A percentile compares a stretch with the other conserved stretches of the same genome.
Conservation (phyloP, 371 early-diverging fungal genomes). For the Mucor racemosus region DNA sequence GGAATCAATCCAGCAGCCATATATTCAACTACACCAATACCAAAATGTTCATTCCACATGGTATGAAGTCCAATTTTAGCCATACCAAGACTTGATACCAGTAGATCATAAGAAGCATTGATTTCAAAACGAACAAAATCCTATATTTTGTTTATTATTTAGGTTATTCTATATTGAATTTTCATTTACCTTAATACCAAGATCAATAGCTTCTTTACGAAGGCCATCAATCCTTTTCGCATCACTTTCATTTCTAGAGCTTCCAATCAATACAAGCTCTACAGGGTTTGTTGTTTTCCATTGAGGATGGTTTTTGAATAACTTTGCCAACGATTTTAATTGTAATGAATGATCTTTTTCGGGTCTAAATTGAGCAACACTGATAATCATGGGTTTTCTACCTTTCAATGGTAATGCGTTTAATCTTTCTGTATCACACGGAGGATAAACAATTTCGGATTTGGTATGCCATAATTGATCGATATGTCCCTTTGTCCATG, state of each 20-base stretch:
- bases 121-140: conserved; percentile 80
- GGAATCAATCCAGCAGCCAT: conserved; percentile 95
- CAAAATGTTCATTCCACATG: conserved; percentile 98
- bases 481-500: conserved; percentile 95
- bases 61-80: conserved; percentile 90
- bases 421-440: conserved; percentile 84
- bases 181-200: conserved; percentile 60
- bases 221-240: conserved; percentile 70
- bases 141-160: conserved; percentile 25
- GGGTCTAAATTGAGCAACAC: conserved; percentile 95
- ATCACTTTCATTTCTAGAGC: conserved; percentile 85
- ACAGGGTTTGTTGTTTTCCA: conserved; percentile 38
- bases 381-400: conserved; percentile 70
- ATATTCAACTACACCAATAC: conserved; percentile 95
- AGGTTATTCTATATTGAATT: too few relatives aligned
- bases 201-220: conserved; percentile 41
- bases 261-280: conserved; percentile 74
- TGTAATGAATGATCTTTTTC: conserved; percentile 94
- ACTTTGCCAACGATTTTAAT: conserved; percentile 68
- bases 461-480: conserved; percentile 71
- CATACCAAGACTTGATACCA: conserved; percentile 60
- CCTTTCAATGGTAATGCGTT: conserved; percentile 48
- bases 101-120: conserved; percentile 77
- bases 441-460: conserved; percentile 87
- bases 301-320: conserved; percentile 58